phyloP scores from a whole-genome alignment of 768 basidiomycete species.

The Trametes meyenii region DNA sequence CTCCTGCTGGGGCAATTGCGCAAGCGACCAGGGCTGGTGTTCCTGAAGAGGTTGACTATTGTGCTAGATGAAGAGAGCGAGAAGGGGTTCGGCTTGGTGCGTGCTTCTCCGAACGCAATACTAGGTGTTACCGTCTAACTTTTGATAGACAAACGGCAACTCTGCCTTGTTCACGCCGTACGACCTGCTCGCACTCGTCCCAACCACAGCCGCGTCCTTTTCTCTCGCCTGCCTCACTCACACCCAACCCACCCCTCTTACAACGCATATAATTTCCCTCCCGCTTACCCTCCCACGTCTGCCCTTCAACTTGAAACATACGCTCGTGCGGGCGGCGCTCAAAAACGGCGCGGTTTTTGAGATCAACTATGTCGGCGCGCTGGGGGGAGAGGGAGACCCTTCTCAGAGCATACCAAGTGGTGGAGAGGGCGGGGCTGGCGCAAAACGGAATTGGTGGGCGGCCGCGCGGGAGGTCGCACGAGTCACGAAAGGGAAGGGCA shows the following conservation, averaged over 20 bases:
- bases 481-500: slow-evolving; percentile 78
- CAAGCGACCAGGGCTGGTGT: slow-evolving; percentile 59
- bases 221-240: slow-evolving; percentile 82
- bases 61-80: slow-evolving; percentile 83
- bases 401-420: slow-evolving; percentile 48
- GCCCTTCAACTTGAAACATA: slow-evolving; percentile 82
- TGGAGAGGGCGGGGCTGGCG: slow-evolving; percentile 53
- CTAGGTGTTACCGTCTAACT: not conserved
- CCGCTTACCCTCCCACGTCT: slow-evolving; percentile 79
- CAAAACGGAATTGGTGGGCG: slow-evolving; percentile 87
- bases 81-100: slow-evolving; percentile 81
- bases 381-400: slow-evolving; percentile 62
- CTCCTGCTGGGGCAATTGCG: slow-evolving; percentile 61
- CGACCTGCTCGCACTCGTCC: slow-evolving; percentile 77
- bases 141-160: slow-evolving; percentile 69
- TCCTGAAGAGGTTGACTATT: slow-evolving; percentile 79
- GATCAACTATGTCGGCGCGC: slow-evolving; percentile 73
- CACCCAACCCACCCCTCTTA: slow-evolving; percentile 74
- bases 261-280: slow-evolving; percentile 79
- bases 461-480: slow-evolving; percentile 74
- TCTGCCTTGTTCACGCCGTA: slow-evolving; percentile 61
- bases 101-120: slow-evolving; percentile 22
- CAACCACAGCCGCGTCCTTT: slow-evolving; percentile 73
- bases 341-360: slow-evolving; percentile 86
- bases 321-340: slow-evolving; percentile 76